phyloP scores from a whole-genome alignment of 2,329 filamentous ascomycete species.

The Colletotrichum ledebouriae region DNA sequence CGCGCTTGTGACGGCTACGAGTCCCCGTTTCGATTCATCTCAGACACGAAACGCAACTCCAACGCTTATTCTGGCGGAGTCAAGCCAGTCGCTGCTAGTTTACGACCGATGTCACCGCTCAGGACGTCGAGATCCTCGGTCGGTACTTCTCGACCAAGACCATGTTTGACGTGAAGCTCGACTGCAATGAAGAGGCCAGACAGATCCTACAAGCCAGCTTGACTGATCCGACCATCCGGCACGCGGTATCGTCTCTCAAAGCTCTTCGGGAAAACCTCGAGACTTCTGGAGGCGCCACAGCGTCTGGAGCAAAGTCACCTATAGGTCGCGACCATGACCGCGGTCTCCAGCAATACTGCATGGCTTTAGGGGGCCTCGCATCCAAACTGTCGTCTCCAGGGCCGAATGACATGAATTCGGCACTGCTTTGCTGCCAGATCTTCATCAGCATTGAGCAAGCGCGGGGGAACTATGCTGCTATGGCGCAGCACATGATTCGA shows the following conservation, averaged over 20 bases:
- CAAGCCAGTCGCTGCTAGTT: conserved; percentile 42
- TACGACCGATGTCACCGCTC: conserved; percentile 42
- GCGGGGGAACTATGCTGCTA: conserved; percentile 54
- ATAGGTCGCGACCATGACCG: conserved; percentile 44
- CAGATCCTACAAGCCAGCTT: conserved; percentile 55
- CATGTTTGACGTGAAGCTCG: conserved; percentile 54
- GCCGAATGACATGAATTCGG: conserved; percentile 51
- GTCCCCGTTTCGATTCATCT: conserved; percentile 52
- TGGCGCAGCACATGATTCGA: conserved; percentile 58
- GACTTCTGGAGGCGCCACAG: conserved; percentile 44
- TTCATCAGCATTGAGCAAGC: conserved; percentile 63
- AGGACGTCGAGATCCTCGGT: conserved; percentile 53
- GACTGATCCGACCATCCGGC: conserved; percentile 52
- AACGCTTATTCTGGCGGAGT: background rate
- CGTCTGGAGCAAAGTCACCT: conserved; percentile 46
- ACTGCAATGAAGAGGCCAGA: conserved; percentile 55
- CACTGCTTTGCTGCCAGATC: conserved; percentile 61
- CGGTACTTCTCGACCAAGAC: conserved; percentile 59
- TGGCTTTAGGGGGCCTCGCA: conserved; percentile 56
- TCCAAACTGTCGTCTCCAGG: conserved; percentile 53
- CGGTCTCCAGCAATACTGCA: conserved; percentile 58
- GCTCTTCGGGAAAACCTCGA: conserved; percentile 57
- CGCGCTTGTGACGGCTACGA: conserved; percentile 59
- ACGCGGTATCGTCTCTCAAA: conserved; percentile 57
- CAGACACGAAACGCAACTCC: conserved; percentile 41